These are phyloP conservation scores for Betula pendula DNA, from an alignment of 306 rosid genomes.

Conservation along the genomic window DNA sequence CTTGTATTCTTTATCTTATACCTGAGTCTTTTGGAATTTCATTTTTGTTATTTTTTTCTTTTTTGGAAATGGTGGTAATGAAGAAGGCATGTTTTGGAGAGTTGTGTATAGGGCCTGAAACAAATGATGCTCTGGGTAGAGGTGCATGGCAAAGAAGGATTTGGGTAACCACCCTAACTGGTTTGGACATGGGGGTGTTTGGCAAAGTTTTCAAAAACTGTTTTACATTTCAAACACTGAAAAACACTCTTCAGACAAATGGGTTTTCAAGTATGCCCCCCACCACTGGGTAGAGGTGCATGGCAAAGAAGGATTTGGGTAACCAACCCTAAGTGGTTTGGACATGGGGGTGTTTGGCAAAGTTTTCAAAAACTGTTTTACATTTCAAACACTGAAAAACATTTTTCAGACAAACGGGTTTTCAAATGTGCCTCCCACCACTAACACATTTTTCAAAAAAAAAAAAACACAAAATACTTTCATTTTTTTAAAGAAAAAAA, in stretches of 20 bases:
- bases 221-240: too few species aligned
- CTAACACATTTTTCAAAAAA: too few species aligned
- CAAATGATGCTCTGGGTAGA: not conserved
- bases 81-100: not conserved
- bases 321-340: not conserved
- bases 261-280: too few species aligned
- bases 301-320: not conserved
- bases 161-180: not conserved
- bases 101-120: not conserved
- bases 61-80: not conserved
- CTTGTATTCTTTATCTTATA: not conserved
- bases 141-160: not conserved
- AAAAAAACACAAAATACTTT: too few species aligned
- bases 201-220: too few species aligned
- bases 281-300: not conserved
- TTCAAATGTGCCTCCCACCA: too few species aligned
- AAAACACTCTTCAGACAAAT: too few species aligned
- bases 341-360: not conserved
- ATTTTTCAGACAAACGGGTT: too few species aligned
- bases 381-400: too few species aligned
- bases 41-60: not conserved
- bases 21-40: not conserved
- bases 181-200: not conserved
- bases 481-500: too few species aligned
- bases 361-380: too few species aligned